Conservation (phyloP, 352 stramenopile genomes). For the Elongisporangium undulatum region DNA sequence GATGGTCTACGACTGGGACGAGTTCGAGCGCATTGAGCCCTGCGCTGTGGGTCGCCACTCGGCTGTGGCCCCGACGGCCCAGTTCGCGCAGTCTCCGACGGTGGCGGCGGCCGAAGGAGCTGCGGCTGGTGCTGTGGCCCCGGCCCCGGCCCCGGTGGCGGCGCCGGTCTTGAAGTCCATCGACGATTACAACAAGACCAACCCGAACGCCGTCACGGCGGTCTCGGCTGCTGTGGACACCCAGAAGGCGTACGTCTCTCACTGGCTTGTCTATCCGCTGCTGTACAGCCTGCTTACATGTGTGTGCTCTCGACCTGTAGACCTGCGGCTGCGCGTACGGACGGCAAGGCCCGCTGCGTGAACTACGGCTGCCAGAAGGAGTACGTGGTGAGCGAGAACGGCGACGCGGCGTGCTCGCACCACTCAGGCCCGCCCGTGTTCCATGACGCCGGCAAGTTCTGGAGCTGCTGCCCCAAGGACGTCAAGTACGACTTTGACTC, state of each 20-base stretch:
- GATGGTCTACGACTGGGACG: slow-evolving; percentile 95
- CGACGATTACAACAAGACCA: slow-evolving; percentile 90
- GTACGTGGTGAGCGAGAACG: slow-evolving; percentile 89
- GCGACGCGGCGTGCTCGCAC: slow-evolving; percentile 66
- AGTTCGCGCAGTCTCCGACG: slow-evolving; percentile 80
- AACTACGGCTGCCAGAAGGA: slow-evolving; percentile 92
- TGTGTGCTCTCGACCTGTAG: slow-evolving; percentile 4
- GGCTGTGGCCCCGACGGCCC: slow-evolving; percentile 52
- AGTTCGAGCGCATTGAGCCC: slow-evolving; percentile 89
- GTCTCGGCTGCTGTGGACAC: slow-evolving; percentile 65
- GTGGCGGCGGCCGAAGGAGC: slow-evolving; percentile 60
- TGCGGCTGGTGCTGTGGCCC: slow-evolving; percentile 12
- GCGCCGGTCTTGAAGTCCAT: slow-evolving; percentile 85
- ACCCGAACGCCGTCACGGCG: slow-evolving; percentile 85
- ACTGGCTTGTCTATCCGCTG: slow-evolving; percentile 1
- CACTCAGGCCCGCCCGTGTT: slow-evolving; percentile 89
- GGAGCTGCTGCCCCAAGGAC: slow-evolving; percentile 90
- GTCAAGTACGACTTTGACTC: slow-evolving; percentile 95
- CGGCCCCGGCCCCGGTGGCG: slow-evolving; percentile 12
- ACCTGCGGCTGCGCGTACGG: slow-evolving; percentile 43
- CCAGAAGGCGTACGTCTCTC: slow-evolving; percentile 31
- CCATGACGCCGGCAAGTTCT: slow-evolving; percentile 92
- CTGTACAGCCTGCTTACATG: slow-evolving; percentile 1
- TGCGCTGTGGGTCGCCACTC: slow-evolving; percentile 73
- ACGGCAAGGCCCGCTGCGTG: slow-evolving; percentile 89